Percentiles rank a stretch among this genome's conserved stretches.
Evolutionary conservation across 2,329 filamentous ascomycete genomes (phyloP).

Genomic region (Alternaria consortialis): DNA sequence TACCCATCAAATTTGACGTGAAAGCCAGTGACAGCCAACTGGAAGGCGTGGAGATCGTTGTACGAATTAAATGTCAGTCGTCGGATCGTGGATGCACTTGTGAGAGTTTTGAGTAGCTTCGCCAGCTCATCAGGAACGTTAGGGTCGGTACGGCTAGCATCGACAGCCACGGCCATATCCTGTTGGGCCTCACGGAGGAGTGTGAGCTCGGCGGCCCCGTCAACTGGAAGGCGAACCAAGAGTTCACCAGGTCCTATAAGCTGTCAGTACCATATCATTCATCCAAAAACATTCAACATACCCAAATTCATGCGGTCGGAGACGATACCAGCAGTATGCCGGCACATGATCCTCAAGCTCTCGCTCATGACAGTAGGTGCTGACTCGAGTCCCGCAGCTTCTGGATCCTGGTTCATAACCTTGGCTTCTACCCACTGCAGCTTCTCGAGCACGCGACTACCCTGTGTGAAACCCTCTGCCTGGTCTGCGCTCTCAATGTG

Average conservation of each 20-base stretch:
- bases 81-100: slow-evolving; percentile 71
- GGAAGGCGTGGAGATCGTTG: slow-evolving; percentile 76
- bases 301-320: slow-evolving; percentile 84
- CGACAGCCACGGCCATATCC: slow-evolving; percentile 79
- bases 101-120: slow-evolving; percentile 68
- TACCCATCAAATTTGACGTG: slow-evolving; percentile 63
- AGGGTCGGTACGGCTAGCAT: slow-evolving; percentile 48
- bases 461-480: slow-evolving; percentile 55
- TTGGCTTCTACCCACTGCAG: slow-evolving; percentile 72
- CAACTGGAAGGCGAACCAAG: slow-evolving; percentile 56
- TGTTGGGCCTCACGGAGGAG: slow-evolving; percentile 72
- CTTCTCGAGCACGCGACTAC: slow-evolving; percentile 53
- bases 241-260: slow-evolving; percentile 55
- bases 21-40: slow-evolving; percentile 82
- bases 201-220: slow-evolving; percentile 47
- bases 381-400: slow-evolving; percentile 63
- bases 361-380: slow-evolving; percentile 78
- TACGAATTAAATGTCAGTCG: slow-evolving; percentile 63
- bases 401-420: slow-evolving; percentile 76
- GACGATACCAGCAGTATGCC: slow-evolving; percentile 78
- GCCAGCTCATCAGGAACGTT: slow-evolving; percentile 67
- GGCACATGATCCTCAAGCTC: slow-evolving; percentile 75
- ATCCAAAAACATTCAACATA: slow-evolving; percentile 37
- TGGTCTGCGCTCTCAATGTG: slow-evolving; percentile 67
- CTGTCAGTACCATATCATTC: not conserved